Percentiles rank a stretch among this genome's conserved stretches.
Conservation (phyloP, 2,329 filamentous ascomycete species). For the Trichoderma polysporum region DNA sequence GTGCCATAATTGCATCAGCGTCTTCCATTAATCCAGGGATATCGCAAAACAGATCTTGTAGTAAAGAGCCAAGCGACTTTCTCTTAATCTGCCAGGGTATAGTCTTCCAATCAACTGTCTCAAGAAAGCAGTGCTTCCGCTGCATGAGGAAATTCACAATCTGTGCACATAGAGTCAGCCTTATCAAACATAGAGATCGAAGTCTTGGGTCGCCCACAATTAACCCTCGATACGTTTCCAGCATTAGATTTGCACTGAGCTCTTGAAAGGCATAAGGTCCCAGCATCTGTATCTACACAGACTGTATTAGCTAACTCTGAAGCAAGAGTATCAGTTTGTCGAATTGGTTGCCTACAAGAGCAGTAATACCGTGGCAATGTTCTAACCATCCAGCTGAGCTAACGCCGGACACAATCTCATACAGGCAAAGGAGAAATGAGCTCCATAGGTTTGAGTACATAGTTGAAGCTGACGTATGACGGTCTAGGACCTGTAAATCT, state of each 20-base stretch:
- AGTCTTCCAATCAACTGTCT: neutral
- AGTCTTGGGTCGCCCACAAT: neutral
- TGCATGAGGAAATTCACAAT: neutral
- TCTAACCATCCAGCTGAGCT: neutral
- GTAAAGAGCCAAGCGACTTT: neutral
- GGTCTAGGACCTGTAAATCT: neutral
- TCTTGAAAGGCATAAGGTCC: neutral
- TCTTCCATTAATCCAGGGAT: neutral
- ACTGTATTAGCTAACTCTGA: neutral
- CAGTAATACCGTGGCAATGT: neutral
- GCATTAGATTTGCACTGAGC: neutral
- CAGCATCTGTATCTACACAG: neutral
- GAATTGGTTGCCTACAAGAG: neutral
- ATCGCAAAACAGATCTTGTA: neutral
- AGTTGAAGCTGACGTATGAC: neutral
- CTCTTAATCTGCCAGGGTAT: neutral
- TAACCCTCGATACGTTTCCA: neutral
- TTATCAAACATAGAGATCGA: neutral
- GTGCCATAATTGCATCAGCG: neutral
- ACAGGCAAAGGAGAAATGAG: constrained; percentile 3
- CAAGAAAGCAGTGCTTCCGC: neutral
- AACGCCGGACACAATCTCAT: neutral
- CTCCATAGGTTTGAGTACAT: constrained; percentile 6
- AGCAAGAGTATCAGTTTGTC: neutral
- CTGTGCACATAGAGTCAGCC: neutral